phyloP scores from a whole-genome alignment of 2,329 filamentous ascomycete species.

The Geosmithia flava region DNA sequence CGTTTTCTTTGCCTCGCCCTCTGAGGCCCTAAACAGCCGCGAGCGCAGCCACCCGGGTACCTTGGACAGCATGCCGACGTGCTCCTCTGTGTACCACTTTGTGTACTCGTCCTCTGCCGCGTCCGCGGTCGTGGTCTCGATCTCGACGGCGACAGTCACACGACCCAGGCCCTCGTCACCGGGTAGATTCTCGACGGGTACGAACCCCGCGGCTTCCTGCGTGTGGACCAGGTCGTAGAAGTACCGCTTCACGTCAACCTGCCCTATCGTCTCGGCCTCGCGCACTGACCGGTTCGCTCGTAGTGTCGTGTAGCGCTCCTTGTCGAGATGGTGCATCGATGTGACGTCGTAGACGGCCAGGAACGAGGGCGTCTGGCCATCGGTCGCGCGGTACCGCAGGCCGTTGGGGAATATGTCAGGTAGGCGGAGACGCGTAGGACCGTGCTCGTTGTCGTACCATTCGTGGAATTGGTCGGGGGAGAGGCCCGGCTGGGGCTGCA shows the following conservation, averaged over 20 bases:
- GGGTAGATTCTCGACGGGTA: slow-evolving; percentile 44
- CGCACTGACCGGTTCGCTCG: slow-evolving; percentile 42
- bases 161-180: slow-evolving; percentile 48
- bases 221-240: slow-evolving; percentile 57
- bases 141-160: slow-evolving; percentile 49
- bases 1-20: slow-evolving; percentile 35
- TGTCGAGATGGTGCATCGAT: slow-evolving; percentile 58
- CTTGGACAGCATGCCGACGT: slow-evolving; percentile 57
- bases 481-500: slow-evolving; percentile 61
- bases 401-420: slow-evolving; percentile 64
- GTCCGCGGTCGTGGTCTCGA: slow-evolving; percentile 36
- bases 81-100: slow-evolving; percentile 66
- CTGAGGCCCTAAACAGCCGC: slow-evolving; percentile 56
- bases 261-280: slow-evolving; percentile 40
- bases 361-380: slow-evolving; percentile 52
- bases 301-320: slow-evolving; percentile 56
- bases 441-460: slow-evolving; percentile 93
- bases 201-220: slow-evolving; percentile 42
- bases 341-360: slow-evolving; percentile 75
- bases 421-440: slow-evolving; percentile 65
- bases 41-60: slow-evolving; percentile 71
- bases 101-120: slow-evolving; percentile 33
- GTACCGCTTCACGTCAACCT: slow-evolving; percentile 53
- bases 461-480: slow-evolving; percentile 66
- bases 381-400: slow-evolving; percentile 62